Evolutionary conservation across 1,139 yeast species (phyloP).

Genomic region (Kazachstania sp.): DNA sequence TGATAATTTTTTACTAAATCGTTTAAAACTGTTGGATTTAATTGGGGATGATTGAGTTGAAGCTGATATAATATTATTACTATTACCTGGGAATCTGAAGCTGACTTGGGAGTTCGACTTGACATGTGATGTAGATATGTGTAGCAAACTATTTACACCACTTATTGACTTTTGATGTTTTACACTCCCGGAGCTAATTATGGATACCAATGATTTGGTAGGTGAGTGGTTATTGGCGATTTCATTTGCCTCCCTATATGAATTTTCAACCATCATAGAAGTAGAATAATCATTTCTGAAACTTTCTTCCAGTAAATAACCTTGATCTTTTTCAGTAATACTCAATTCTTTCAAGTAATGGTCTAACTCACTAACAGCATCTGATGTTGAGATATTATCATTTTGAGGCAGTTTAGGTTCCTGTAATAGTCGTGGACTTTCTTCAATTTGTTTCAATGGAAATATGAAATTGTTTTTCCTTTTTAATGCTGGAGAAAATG

Average conservation of each 20-base stretch:
- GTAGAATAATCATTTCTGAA: constrained; percentile 19
- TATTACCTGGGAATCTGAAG: constrained; percentile 8
- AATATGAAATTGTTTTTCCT: constrained; percentile 12
- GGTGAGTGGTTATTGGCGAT: constrained; percentile 25
- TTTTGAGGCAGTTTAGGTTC: neutral
- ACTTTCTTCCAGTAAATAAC: constrained; percentile 19
- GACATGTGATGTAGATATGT: constrained; percentile 10
- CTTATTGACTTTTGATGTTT: constrained; percentile 15
- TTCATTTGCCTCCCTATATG: constrained; percentile 10
- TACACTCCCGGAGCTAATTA: constrained; percentile 17
- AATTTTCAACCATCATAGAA: constrained; percentile 10
- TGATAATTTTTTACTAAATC: constrained; percentile 26
- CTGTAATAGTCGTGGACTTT: neutral
- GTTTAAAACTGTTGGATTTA: constrained; percentile 22
- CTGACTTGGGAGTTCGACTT: constrained; percentile 18
- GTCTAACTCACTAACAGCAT: constrained; percentile 25
- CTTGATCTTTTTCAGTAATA: constrained; percentile 11
- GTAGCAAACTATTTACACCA: constrained; percentile 8
- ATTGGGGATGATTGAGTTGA: constrained; percentile 27
- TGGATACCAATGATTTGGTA: constrained; percentile 27
- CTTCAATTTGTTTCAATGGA: constrained; percentile 9
- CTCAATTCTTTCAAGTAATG: constrained; percentile 18
- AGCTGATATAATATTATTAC: constrained; percentile 1
- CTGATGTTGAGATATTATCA: constrained; percentile 6
- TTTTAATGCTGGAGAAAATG: constrained; percentile 5